Evolutionary conservation across 306 rosid genomes (phyloP), one percentile per base, ranked within the genome.

Genomic region (Cicer pinnatifidum): DNA sequence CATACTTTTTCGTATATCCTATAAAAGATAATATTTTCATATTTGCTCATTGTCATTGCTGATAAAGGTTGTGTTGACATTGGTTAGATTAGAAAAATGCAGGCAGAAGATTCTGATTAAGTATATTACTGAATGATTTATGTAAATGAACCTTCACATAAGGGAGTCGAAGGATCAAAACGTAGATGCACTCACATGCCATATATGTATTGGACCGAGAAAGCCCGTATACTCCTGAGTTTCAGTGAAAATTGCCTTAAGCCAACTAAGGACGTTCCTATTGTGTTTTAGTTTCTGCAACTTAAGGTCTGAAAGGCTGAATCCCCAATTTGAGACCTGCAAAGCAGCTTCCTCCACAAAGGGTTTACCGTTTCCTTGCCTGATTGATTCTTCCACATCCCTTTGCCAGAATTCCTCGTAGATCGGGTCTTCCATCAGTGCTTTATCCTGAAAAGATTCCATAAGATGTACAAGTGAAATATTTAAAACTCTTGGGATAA

Each of bases 371-470:
- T 70, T 86, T 65, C 95, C 90, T 73, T 89, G 98, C 84, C 98
- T 87, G 77, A 86, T 89, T 38, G 98, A 91, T 86, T 94, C 98
- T 87, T 94, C 98, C 61, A 89, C 92, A 47, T 89, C 96, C 87
- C 97, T 89, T 83, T 91, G 98, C 98, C 98, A 94, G 82, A 94
- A 91, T 75, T 87, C 97, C 85, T 94, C 98, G 69, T 91, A 80
- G 75, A 94, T 79, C 58, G 98, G 98, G 78, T 91, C 97, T 84
- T 94, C 98, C 69, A 91, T 78, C 72, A 94, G 79, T 64, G 97
- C 97, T 81, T 81, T 94, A 72, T 94, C 98, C 98, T 94, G 85
- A 59, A 58, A 80, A 67, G 28, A 64, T 65, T 81, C 43, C 61
- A 35, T 56, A 48, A 60, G 13, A 43, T 59, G 48, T 23, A 70